phyloP scores from a whole-genome alignment of 1,284 basidiomycete species.

The Cryptococcus hybrid region DNA sequence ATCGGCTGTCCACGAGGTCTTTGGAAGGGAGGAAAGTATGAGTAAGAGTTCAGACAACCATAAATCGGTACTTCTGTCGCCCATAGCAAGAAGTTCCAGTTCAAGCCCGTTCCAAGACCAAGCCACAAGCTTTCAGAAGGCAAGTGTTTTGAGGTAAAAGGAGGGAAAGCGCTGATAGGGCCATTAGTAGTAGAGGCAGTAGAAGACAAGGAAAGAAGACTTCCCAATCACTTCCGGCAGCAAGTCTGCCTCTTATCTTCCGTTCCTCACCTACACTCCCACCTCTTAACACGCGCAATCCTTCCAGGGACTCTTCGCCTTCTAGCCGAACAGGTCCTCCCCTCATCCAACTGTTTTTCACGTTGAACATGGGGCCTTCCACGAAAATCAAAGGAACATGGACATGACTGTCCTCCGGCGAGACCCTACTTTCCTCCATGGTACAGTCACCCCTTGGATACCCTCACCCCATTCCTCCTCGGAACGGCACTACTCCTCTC shows the following conservation, averaged over 20 bases:
- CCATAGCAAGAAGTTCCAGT: background rate
- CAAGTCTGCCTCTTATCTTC: background rate
- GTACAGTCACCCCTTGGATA: background rate
- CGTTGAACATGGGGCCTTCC: background rate
- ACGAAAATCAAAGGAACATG: background rate
- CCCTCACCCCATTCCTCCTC: background rate
- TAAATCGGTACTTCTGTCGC: background rate
- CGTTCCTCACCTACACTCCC: background rate
- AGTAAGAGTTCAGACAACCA: background rate
- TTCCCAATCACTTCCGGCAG: background rate
- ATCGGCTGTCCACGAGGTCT: background rate
- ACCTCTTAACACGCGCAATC: background rate
- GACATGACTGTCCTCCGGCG: background rate
- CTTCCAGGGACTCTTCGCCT: background rate
- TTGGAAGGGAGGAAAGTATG: slow-evolving; percentile 1
- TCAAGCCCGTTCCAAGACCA: background rate
- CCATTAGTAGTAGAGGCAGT: background rate
- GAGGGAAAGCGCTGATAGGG: background rate
- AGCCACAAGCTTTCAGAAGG: background rate
- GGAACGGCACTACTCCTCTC: background rate
- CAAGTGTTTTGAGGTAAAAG: background rate
- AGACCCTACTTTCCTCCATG: background rate
- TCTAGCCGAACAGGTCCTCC: background rate
- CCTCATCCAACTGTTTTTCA: background rate
- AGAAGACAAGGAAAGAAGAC: background rate